A percentile compares a stretch with the other conserved stretches of the same genome.
Conservation (phyloP, 768 basidiomycete species). For the Trametes meyenii region DNA sequence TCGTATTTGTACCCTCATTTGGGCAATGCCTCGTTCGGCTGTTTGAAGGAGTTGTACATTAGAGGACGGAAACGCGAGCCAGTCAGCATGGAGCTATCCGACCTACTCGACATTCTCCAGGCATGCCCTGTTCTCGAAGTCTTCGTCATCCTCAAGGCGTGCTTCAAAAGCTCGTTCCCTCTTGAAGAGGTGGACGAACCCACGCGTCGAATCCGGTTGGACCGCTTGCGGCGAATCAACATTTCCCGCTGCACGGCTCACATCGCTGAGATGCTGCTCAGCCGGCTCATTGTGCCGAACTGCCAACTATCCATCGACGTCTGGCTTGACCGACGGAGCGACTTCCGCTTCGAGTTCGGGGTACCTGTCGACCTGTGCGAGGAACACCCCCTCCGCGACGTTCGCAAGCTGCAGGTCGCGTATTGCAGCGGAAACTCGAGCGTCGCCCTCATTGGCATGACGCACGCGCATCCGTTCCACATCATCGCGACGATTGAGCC, state of each 20-base stretch:
- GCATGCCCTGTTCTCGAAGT: slow-evolving; percentile 28
- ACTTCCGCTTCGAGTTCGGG: slow-evolving; percentile 30
- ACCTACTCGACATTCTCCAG: slow-evolving; percentile 31
- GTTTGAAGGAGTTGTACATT: slow-evolving; percentile 27
- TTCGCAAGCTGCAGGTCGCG: slow-evolving; percentile 28
- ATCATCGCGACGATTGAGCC: slow-evolving; percentile 24
- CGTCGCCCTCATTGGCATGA: slow-evolving; percentile 26
- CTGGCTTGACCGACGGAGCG: slow-evolving; percentile 29
- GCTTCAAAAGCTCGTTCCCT: slow-evolving; percentile 21
- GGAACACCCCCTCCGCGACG: slow-evolving; percentile 27
- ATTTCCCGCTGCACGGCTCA: slow-evolving; percentile 28
- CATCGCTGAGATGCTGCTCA: slow-evolving; percentile 24
- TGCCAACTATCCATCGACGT: slow-evolving; percentile 29
- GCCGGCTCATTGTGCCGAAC: slow-evolving; percentile 28
- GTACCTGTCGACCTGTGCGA: slow-evolving; percentile 27
- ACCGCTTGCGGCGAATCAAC: slow-evolving; percentile 28
- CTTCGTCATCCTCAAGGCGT: slow-evolving; percentile 27
- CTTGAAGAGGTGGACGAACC: slow-evolving; percentile 19
- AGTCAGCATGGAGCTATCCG: slow-evolving; percentile 27
- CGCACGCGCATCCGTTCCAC: slow-evolving; percentile 26
- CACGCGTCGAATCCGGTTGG: slow-evolving; percentile 24
- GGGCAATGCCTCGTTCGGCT: slow-evolving; percentile 21
- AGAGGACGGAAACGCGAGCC: slow-evolving; percentile 29
- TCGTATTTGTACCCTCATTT: slow-evolving; percentile 26
- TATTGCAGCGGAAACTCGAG: slow-evolving; percentile 25